Percentiles rank a stretch among this genome's conserved stretches.
phyloP scores from a whole-genome alignment of 352 stramenopile genomes.

The Phytophthora pisi region DNA sequence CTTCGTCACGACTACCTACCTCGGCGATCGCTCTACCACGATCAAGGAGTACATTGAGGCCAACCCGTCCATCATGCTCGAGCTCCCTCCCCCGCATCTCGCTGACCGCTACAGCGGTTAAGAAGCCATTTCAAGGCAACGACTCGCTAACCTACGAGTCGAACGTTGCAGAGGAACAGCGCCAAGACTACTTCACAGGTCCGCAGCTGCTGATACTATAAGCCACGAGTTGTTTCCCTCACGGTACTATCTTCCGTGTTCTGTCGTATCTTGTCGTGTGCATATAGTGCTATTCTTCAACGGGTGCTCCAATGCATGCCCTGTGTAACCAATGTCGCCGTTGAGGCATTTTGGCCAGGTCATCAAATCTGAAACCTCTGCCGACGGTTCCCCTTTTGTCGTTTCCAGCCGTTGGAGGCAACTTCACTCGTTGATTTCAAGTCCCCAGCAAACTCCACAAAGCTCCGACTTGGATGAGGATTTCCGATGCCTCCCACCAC shows the following conservation, averaged over 20 bases:
- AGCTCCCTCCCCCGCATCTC: constrained; percentile 74
- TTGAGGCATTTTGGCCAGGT: neutral
- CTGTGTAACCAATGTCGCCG: neutral
- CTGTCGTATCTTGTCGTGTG: too few relatives aligned
- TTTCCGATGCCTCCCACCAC: constrained; percentile 18
- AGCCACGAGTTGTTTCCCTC: too few relatives aligned
- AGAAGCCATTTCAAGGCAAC: too few relatives aligned
- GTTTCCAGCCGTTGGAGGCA: constrained; percentile 17
- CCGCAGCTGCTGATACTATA: too few relatives aligned
- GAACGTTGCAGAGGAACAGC: too few relatives aligned
- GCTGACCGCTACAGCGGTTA: constrained; percentile 80
- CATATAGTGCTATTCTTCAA: too few relatives aligned
- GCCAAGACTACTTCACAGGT: too few relatives aligned
- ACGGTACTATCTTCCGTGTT: too few relatives aligned
- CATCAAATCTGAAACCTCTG: constrained; percentile 17
- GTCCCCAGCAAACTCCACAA: neutral
- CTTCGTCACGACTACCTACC: constrained; percentile 92
- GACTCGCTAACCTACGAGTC: too few relatives aligned
- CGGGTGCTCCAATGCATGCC: neutral
- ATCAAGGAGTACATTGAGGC: constrained; percentile 84
- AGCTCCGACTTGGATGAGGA: constrained; percentile 16
- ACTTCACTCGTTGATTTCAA: constrained; percentile 18
- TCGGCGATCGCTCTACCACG: constrained; percentile 89
- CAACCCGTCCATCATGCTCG: constrained; percentile 85
- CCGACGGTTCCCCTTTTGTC: constrained; percentile 29